Evolutionary conservation across 2,329 filamentous ascomycete genomes (phyloP), one percentile per base, ranked within the genome.

Genomic region (Aureobasidium lini): DNA sequence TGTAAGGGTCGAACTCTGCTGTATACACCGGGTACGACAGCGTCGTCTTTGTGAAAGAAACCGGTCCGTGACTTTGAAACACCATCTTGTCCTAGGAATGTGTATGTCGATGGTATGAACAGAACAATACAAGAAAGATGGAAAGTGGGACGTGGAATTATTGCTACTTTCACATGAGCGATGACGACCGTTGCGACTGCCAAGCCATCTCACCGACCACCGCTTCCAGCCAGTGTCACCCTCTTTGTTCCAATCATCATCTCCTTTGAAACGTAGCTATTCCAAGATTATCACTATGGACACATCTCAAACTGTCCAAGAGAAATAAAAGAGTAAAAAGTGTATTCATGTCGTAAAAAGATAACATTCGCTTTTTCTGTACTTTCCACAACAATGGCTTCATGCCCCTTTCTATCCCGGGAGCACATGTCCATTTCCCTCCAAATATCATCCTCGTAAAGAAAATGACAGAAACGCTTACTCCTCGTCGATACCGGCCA

Each of bases 21-120:
- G 88, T 85, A 73, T 91, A 96, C 61, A 95, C 82, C 50, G 92
- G 92, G 73, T 93, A 96, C 60, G 85, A 83, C 64, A 95, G 82
- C 59, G 84, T 84, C 66, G 84, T 77, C 72, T 84, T 87, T 62
- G 87, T 81, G 65, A 71, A 75, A 57, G 73, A 73, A 6, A 74
- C 69, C 18, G 67, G 62, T 47, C 57, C 57, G 8, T 50, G 40
- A 4, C 28, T 36, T 28, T 53, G 39, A 3, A 60, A 52, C 9
- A 60, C 48, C 57, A 59, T 59, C 39, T 39, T 47, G 53, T 42
- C 31, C 7, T 46, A 46, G 42, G 9, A 15, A 46, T 57, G 37
- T 28, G 28, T 29, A 47, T 39, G 28, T 29, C 18, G 11, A 11
- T 54, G 49, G 11, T 52, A 29, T 8, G 16, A 1, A 9, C n/a